These are phyloP conservation scores for Gastroboletus turbinatus DNA, from an alignment of 1,284 basidiomycete genomes.

Conservation along the genomic window DNA sequence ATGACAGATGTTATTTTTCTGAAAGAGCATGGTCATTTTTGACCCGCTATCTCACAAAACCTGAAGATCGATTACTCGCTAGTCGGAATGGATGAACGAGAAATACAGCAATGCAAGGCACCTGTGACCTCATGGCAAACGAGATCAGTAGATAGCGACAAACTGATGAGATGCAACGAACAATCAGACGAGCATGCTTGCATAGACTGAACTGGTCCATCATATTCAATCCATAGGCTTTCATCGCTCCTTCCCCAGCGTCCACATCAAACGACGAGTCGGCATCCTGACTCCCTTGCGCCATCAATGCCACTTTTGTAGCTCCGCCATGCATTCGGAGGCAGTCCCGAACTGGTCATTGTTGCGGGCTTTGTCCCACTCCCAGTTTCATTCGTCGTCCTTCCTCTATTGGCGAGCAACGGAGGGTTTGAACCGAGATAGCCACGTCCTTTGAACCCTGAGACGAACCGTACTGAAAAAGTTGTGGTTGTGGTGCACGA, in stretches of 20 bases:
- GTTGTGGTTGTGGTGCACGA: slow-evolving; percentile 16
- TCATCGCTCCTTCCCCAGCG: too few relatives aligned
- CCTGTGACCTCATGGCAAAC: too few relatives aligned
- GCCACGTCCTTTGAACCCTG: slow-evolving; percentile 22
- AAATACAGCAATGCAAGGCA: too few relatives aligned
- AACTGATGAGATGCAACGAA: too few relatives aligned
- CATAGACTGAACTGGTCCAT: slow-evolving; percentile 15
- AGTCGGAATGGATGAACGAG: too few relatives aligned
- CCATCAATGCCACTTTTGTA: background rate
- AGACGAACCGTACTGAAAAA: slow-evolving; percentile 21
- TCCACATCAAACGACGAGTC: slow-evolving; percentile 24
- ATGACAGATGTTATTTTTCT: too few relatives aligned
- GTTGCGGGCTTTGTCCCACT: background rate
- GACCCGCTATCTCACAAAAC: too few relatives aligned
- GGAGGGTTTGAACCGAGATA: slow-evolving; percentile 31
- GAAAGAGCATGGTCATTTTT: too few relatives aligned
- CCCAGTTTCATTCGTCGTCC: background rate
- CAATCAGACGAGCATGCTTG: too few relatives aligned
- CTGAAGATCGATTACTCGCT: too few relatives aligned
- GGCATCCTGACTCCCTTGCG: slow-evolving; percentile 8
- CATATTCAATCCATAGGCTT: too few relatives aligned
- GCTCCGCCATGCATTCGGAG: background rate
- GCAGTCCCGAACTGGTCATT: background rate
- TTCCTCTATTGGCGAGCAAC: slow-evolving; percentile 6
- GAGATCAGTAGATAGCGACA: too few relatives aligned